A percentile compares a stretch with the other conserved stretches of the same genome.
Conservation (phyloP, 139 green algal genomes). For the Pycnococcus provasolii region DNA sequence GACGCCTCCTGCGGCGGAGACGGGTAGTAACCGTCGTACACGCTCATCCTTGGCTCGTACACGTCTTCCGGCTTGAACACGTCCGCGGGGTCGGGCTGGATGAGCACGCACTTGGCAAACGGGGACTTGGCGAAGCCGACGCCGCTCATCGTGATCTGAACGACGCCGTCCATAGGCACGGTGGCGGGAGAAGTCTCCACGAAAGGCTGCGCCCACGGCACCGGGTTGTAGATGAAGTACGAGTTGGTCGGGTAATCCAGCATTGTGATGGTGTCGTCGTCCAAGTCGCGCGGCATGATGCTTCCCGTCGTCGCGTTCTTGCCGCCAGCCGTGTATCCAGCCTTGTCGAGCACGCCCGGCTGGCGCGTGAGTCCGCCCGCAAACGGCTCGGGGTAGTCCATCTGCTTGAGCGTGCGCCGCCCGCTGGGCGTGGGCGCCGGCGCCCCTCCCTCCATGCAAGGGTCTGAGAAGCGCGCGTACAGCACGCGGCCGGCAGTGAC, state of each 20-base stretch:
- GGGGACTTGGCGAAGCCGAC: conserved; percentile 27
- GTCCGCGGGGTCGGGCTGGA: background rate
- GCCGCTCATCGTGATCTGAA: conserved; percentile 14
- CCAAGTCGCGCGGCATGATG: too few species aligned
- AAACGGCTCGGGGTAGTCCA: too few species aligned
- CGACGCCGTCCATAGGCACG: conserved; percentile 10
- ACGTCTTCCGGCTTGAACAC: too few species aligned
- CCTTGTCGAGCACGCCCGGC: background rate
- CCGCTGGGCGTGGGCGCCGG: background rate
- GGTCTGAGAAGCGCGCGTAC: conserved; percentile 24
- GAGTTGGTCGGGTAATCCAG: background rate
- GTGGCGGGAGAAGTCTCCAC: conserved; percentile 3
- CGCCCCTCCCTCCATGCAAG: conserved; percentile 4
- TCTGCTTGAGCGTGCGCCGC: too few species aligned
- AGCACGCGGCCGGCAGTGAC: conserved; percentile 21
- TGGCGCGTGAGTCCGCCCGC: too few species aligned
- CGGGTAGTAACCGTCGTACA: too few species aligned
- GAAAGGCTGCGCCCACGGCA: conserved; percentile 12
- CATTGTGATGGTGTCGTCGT: too few species aligned
- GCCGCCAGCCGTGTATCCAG: conserved; percentile 2
- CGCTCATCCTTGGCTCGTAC: too few species aligned
- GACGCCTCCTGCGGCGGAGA: too few species aligned
- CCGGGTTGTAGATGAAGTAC: conserved; percentile 10
- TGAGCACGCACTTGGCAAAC: conserved; percentile 16
- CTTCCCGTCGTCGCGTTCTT: background rate